A percentile compares a stretch with the other conserved stretches of the same genome.
Conservation (phyloP, 306 rosid species). For the Cyamopsis tetragonoloba region DNA sequence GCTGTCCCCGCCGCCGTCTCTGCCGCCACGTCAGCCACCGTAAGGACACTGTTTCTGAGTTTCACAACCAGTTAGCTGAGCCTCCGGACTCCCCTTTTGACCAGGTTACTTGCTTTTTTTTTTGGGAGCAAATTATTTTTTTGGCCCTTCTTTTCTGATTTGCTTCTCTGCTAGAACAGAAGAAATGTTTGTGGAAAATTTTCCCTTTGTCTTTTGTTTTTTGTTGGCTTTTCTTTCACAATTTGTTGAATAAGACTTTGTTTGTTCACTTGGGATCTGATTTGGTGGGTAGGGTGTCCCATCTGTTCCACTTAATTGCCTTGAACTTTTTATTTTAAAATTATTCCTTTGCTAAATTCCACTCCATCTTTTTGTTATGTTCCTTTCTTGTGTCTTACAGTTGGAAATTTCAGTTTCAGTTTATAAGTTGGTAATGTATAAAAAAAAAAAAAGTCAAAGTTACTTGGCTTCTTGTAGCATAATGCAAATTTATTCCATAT, state of each 20-base stretch:
- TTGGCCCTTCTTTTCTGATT: background rate
- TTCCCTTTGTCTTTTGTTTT: constrained; percentile 19
- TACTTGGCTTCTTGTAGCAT: background rate
- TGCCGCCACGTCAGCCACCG: background rate
- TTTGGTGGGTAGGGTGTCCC: constrained; percentile 23
- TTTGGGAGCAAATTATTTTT: background rate
- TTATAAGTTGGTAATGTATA: background rate
- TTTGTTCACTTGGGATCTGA: constrained; percentile 16
- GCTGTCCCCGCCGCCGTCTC: constrained; percentile 35
- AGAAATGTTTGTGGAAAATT: background rate
- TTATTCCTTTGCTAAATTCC: background rate
- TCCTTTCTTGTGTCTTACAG: background rate
- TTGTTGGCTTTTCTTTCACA: background rate
- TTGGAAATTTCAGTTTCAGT: constrained; percentile 7
- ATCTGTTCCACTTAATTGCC: constrained; percentile 18
- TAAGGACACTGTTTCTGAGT: constrained; percentile 23
- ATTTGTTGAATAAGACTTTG: background rate
- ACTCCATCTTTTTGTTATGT: background rate
- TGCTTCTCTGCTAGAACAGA: constrained; percentile 15
- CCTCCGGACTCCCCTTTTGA: constrained; percentile 30
- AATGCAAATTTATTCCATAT: background rate
- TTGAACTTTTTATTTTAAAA: background rate
- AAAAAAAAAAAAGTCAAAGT: background rate
- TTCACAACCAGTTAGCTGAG: constrained; percentile 20
- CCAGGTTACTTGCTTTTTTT: constrained; percentile 33